Evolutionary conservation across 2,329 filamentous ascomycete genomes (phyloP).

Genomic region (Cryphonectria parasitica): DNA sequence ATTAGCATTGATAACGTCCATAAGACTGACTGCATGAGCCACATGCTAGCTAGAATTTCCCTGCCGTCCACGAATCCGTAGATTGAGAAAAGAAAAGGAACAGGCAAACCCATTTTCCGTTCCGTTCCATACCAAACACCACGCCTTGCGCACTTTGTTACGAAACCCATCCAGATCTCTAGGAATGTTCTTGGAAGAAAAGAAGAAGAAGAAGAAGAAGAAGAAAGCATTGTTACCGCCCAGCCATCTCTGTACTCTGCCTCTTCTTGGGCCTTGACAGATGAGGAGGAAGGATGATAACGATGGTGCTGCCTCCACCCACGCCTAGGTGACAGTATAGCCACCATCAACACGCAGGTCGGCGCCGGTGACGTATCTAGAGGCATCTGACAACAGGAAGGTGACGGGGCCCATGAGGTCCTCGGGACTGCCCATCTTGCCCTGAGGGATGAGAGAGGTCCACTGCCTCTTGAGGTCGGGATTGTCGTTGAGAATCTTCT

Average conservation of each 20-base stretch:
- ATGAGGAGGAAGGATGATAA: background rate
- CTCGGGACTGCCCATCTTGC: constrained; percentile 89
- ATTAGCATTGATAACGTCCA: background rate
- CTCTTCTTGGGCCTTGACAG: background rate
- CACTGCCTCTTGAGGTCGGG: constrained; percentile 87
- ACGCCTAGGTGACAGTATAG: constrained; percentile 79
- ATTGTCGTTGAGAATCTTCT: constrained; percentile 93
- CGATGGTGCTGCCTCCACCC: background rate
- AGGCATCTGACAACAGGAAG: constrained; percentile 45
- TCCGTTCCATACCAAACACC: background rate
- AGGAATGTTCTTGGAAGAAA: background rate
- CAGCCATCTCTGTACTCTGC: background rate
- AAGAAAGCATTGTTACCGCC: background rate
- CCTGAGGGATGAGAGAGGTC: constrained; percentile 89
- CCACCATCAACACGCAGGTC: constrained; percentile 84
- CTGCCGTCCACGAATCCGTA: no score
- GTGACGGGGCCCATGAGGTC: constrained; percentile 91
- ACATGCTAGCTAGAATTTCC: background rate
- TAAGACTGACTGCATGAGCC: background rate
- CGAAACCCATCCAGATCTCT: background rate
- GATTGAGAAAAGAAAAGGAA: background rate
- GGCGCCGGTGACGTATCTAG: constrained; percentile 68
- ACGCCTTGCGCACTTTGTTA: background rate
- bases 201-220: no score
- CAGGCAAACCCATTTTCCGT: background rate